These are phyloP conservation scores for Penicillium thymicola DNA, from an alignment of 2,329 filamentous ascomycete species.

Conservation along the genomic window DNA sequence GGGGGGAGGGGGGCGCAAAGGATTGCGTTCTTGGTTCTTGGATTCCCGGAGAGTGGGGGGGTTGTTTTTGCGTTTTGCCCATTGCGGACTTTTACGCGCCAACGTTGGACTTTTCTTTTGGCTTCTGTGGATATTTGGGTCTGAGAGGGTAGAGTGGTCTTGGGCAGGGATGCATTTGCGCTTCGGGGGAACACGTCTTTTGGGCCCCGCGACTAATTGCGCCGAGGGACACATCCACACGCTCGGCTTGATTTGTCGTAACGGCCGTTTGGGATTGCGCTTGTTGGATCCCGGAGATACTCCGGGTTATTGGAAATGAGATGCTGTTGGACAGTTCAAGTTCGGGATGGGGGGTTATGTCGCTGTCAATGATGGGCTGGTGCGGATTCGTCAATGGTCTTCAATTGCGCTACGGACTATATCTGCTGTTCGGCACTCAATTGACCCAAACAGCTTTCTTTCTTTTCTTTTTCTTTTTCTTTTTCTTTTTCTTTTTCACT, in stretches of 20 bases:
- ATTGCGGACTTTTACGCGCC: not conserved
- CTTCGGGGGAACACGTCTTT: not conserved
- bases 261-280: not conserved
- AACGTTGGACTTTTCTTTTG: not conserved
- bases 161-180: not conserved
- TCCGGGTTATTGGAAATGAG: not conserved
- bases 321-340: not conserved
- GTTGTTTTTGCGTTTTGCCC: not conserved
- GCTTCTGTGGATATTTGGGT: not conserved
- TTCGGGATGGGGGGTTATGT: not conserved
- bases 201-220: not conserved
- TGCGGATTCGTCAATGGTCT: not conserved
- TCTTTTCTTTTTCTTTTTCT: not conserved
- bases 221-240: not conserved
- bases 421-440: not conserved
- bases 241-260: not conserved
- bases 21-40: not conserved
- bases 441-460: not conserved
- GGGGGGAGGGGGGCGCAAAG: not conserved
- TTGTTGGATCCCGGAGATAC: not conserved
- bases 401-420: not conserved
- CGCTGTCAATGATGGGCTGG: not conserved
- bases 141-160: not conserved
- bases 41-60: not conserved
- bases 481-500: not conserved